These are phyloP conservation scores for Ceratocystis destructans DNA, from an alignment of 2,329 filamentous ascomycete species.

Conservation along the genomic window DNA sequence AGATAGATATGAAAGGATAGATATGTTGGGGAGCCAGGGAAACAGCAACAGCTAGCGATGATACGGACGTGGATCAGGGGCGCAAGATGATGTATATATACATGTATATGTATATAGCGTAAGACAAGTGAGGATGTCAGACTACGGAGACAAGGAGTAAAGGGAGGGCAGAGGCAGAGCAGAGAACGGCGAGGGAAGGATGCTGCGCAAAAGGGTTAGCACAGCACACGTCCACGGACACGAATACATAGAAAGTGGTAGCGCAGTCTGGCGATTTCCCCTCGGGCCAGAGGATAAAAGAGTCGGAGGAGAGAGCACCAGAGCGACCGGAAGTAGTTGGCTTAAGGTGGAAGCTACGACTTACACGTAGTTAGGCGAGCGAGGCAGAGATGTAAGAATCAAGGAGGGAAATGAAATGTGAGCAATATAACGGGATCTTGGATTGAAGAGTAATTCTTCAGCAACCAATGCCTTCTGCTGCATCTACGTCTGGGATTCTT, in stretches of 20 bases:
- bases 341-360: neutral
- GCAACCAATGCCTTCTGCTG: too few species aligned
- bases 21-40: neutral
- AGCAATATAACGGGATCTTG: neutral
- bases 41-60: neutral
- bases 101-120: slow-evolving; percentile 7
- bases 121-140: neutral
- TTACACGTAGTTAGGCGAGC: neutral
- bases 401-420: neutral
- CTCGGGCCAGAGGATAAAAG: slow-evolving; percentile 11
- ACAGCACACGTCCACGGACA: neutral
- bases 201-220: neutral
- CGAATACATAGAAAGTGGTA: neutral
- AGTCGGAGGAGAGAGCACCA: neutral
- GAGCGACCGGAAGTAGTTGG: neutral
- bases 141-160: neutral
- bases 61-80: neutral
- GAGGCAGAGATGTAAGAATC: neutral
- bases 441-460: neutral
- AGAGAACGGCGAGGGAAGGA: neutral
- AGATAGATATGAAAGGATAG: slow-evolving; percentile 1
- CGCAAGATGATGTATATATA: slow-evolving; percentile 3
- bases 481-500: too few species aligned
- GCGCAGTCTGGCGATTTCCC: neutral
- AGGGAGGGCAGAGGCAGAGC: neutral